Evolutionary conservation across 352 stramenopile genomes (phyloP).

Genomic region (Sclerospora graminicola): DNA sequence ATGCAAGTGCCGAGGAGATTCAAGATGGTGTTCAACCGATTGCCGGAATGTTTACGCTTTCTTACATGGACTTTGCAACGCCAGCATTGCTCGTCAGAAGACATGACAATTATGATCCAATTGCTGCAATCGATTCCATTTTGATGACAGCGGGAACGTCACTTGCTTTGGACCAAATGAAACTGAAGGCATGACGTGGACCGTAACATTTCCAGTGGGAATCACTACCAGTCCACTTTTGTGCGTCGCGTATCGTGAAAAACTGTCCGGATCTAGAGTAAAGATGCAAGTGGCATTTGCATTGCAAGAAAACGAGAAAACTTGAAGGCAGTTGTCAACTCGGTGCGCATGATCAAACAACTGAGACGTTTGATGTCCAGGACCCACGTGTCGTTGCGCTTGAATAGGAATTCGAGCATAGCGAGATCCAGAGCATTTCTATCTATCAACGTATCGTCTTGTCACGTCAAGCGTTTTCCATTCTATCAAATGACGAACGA

Average conservation of each 20-base stretch:
- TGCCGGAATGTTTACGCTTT: constrained; percentile 37
- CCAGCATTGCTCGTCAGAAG: constrained; percentile 56
- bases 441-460: constrained; percentile 23
- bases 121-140: constrained; percentile 51
- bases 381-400: constrained; percentile 1
- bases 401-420: constrained; percentile 3
- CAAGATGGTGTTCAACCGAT: constrained; percentile 31
- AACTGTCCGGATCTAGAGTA: constrained; percentile 28
- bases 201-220: constrained; percentile 42
- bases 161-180: constrained; percentile 21
- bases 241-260: constrained; percentile 13
- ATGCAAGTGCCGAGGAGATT: constrained; percentile 9
- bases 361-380: constrained; percentile 20
- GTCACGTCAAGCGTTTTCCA: constrained; percentile 16
- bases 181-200: constrained; percentile 33
- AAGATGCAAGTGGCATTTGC: constrained; percentile 24
- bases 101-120: constrained; percentile 64
- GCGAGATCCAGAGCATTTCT: constrained; percentile 29
- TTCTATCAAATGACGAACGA: constrained; percentile 28
- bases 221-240: constrained; percentile 30
- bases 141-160: constrained; percentile 39
- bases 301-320: constrained; percentile 22
- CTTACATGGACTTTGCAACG: constrained; percentile 39
- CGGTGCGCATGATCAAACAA: constrained; percentile 20
- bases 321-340: constrained; percentile 38